These are phyloP conservation scores for Leucosporidium creatinivorum DNA, from an alignment of 768 basidiomycete species.

Conservation along the genomic window DNA sequence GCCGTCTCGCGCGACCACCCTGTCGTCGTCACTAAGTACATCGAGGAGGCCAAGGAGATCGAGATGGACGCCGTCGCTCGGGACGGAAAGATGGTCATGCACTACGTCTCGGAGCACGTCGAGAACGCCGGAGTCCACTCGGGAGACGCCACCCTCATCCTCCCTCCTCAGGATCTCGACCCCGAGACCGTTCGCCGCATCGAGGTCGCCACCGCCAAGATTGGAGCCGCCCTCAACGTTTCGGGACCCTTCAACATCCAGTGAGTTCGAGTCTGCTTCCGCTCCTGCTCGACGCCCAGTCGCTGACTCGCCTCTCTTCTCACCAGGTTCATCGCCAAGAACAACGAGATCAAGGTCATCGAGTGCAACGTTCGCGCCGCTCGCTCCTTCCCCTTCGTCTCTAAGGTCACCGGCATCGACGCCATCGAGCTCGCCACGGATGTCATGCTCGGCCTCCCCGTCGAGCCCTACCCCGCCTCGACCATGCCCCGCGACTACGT, in stretches of 20 bases:
- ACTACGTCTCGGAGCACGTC: slow-evolving; percentile 98
- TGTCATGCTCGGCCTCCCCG: slow-evolving; percentile 87
- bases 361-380: slow-evolving; percentile 98
- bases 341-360: slow-evolving; percentile 99
- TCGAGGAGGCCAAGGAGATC: slow-evolving; percentile 99
- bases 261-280: slow-evolving; percentile 14
- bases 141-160: slow-evolving; percentile 94
- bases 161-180: slow-evolving; percentile 96
- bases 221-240: slow-evolving; percentile 93
- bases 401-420: slow-evolving; percentile 94
- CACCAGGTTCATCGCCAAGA: slow-evolving; percentile 80
- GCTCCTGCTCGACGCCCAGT: too few relatives aligned
- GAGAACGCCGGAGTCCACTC: slow-evolving; percentile 99
- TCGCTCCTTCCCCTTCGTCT: slow-evolving; percentile 97
- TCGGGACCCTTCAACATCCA: slow-evolving; percentile 99
- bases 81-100: slow-evolving; percentile 97
- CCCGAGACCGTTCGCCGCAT: slow-evolving; percentile 93
- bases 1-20: slow-evolving; percentile 94
- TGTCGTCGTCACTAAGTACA: slow-evolving; percentile 97
- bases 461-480: slow-evolving; percentile 81
- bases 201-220: slow-evolving; percentile 93
- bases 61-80: slow-evolving; percentile 99
- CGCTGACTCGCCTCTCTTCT: too few relatives aligned
- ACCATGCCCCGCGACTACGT: slow-evolving; percentile 88
- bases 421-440: slow-evolving; percentile 99